These are phyloP conservation scores for Yarrowia osloensis DNA, from an alignment of 805 yeast genomes.

Conservation along the genomic window DNA sequence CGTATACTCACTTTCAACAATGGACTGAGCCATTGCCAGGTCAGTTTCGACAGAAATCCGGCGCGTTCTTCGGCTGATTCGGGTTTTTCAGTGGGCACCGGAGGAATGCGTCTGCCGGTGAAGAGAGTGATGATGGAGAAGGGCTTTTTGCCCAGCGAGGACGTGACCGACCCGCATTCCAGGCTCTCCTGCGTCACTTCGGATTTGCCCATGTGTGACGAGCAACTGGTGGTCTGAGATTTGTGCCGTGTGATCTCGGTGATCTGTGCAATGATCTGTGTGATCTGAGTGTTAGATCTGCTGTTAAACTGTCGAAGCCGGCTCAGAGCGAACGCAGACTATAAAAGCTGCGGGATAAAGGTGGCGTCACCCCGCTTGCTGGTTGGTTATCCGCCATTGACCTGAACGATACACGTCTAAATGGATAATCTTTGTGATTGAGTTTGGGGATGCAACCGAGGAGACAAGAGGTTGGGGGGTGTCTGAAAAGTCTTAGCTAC, in stretches of 20 bases:
- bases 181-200: background rate
- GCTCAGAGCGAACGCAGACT: too few species aligned
- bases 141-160: background rate
- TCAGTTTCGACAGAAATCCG: background rate
- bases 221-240: background rate
- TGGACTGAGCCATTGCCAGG: slow-evolving; percentile 28
- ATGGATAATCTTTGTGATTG: background rate
- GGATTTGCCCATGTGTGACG: background rate
- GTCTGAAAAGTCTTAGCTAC: too few species aligned
- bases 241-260: background rate
- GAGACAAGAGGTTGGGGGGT: too few species aligned
- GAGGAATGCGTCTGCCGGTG: slow-evolving; percentile 24
- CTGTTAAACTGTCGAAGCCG: too few species aligned
- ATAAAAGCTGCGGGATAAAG: slow-evolving; percentile 1
- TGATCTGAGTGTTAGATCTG: background rate
- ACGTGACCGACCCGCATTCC: slow-evolving; percentile 1
- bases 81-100: slow-evolving; percentile 12
- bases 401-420: background rate
- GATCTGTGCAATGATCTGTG: too few species aligned
- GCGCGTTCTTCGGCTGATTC: slow-evolving; percentile 18
- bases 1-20: slow-evolving; percentile 9
- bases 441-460: background rate
- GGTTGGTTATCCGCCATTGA: background rate
- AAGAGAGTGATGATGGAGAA: slow-evolving; percentile 7
- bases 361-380: background rate